phyloP scores from a whole-genome alignment of 345 rosid species.

The Psidium friedrichsthalianum region DNA sequence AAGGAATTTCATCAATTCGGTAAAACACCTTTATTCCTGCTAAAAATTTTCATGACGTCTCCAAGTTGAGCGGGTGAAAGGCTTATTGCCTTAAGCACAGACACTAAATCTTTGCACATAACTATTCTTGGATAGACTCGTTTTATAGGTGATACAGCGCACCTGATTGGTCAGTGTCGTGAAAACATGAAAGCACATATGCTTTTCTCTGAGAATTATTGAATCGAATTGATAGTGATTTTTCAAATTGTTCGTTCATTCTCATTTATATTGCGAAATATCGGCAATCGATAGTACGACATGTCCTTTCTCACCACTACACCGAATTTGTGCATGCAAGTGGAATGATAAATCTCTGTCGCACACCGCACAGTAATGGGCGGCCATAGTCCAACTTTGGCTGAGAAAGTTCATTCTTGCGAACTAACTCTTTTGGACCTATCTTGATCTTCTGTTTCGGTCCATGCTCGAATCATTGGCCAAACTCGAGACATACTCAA shows the following conservation, averaged over 20 bases:
- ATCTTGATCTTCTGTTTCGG: background rate
- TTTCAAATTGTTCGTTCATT: background rate
- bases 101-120: background rate
- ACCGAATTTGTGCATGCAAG: too few relatives aligned
- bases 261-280: background rate
- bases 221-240: background rate
- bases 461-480: background rate
- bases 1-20: too few relatives aligned
- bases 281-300: background rate
- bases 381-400: background rate
- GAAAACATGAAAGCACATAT: too few relatives aligned
- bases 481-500: rapidly evolving
- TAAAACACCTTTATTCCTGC: background rate
- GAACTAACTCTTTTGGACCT: too few relatives aligned
- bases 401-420: background rate
- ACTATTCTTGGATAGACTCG: background rate
- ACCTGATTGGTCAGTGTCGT: too few relatives aligned
- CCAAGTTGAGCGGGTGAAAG: background rate
- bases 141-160: too few relatives aligned
- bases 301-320: too few relatives aligned
- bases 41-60: background rate
- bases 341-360: too few relatives aligned
- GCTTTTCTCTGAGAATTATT: background rate
- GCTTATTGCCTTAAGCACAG: background rate
- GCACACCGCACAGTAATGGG: too few relatives aligned